Evolutionary conservation across 768 basidiomycete genomes (phyloP).

Genomic region (Auriculariales sp.): DNA sequence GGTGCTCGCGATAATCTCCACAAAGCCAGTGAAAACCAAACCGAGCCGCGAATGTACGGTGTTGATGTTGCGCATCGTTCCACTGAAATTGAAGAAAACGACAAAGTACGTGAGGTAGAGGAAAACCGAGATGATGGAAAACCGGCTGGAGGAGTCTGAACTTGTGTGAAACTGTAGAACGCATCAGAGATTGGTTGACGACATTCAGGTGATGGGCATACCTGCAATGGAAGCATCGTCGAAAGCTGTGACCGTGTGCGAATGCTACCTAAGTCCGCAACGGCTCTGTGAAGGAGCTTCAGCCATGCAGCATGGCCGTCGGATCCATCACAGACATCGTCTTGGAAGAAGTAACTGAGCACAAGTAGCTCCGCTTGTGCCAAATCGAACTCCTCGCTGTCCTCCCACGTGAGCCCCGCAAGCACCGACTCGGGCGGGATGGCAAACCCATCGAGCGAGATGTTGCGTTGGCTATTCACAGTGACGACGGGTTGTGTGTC

Average conservation of each 20-base stretch:
- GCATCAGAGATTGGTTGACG: constrained; percentile 3
- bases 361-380: constrained; percentile 60
- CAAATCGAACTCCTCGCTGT: constrained; percentile 28
- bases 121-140: constrained; percentile 53
- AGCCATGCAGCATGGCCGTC: constrained; percentile 52
- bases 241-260: constrained; percentile 28
- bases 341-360: constrained; percentile 71
- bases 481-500: constrained; percentile 45
- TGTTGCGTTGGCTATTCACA: constrained; percentile 35
- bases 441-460: constrained; percentile 46
- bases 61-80: constrained; percentile 62
- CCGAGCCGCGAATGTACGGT: constrained; percentile 85
- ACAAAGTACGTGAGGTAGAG: constrained; percentile 63
- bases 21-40: constrained; percentile 82
- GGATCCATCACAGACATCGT: constrained; percentile 51
- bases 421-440: constrained; percentile 65
- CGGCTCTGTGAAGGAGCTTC: constrained; percentile 32
- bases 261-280: constrained; percentile 21
- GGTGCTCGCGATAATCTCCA: constrained; percentile 84
- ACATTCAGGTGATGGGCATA: constrained; percentile 12
- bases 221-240: constrained; percentile 30
- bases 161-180: constrained; percentile 10
- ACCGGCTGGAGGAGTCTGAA: constrained; percentile 7
- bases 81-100: constrained; percentile 61
- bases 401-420: constrained; percentile 49